phyloP scores from a whole-genome alignment of 2,329 filamentous ascomycete species.

The Aspergillus brunneoviolaceus region DNA sequence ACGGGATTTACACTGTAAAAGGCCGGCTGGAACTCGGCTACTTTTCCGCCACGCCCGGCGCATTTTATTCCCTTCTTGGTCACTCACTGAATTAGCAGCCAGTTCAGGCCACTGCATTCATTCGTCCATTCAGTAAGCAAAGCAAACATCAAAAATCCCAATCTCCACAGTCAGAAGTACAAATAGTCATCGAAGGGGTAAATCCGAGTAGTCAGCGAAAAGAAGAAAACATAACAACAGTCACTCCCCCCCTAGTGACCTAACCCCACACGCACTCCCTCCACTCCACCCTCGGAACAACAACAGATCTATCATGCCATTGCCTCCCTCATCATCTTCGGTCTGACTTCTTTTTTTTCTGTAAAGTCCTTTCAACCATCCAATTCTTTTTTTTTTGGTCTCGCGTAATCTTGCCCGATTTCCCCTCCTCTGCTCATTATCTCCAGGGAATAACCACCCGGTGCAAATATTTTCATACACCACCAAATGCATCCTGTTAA shows the following conservation, averaged over 20 bases:
- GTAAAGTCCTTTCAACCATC: not conserved
- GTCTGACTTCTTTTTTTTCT: not conserved
- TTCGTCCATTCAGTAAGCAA: too few species aligned
- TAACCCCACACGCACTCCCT: not conserved
- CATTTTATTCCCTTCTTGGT: too few species aligned
- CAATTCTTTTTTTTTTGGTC: not conserved
- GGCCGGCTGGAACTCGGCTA: not conserved
- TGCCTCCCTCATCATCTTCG: not conserved
- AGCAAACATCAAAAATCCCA: too few species aligned
- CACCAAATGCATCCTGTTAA: slow-evolving; percentile 15
- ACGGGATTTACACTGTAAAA: not conserved
- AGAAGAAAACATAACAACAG: too few species aligned
- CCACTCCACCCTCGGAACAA: not conserved
- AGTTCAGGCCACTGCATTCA: too few species aligned
- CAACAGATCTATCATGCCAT: not conserved
- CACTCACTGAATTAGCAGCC: too few species aligned
- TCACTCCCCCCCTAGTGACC: not conserved
- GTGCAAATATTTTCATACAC: not conserved
- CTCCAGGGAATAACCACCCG: not conserved
- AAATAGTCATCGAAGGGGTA: too few species aligned
- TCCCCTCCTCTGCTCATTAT: not conserved
- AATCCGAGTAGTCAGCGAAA: too few species aligned
- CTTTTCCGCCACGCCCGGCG: not conserved
- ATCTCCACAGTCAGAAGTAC: too few species aligned
- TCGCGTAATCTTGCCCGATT: not conserved